phyloP scores from a whole-genome alignment of 2,329 filamentous ascomycete genomes.

The Aspergillus sp. region DNA sequence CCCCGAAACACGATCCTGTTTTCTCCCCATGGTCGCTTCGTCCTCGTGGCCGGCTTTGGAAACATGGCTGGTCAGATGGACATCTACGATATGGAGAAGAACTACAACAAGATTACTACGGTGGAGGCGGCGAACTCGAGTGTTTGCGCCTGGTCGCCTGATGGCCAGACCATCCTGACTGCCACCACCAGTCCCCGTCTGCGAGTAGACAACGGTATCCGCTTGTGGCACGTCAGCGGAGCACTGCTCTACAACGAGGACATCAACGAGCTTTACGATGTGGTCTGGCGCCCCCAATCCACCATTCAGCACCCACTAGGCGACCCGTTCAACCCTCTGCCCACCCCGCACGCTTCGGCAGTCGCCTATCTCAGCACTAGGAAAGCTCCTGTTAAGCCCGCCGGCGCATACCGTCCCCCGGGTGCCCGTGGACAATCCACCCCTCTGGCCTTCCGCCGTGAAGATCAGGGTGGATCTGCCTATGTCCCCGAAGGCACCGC shows the following conservation, averaged over 20 bases:
- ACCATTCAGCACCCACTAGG: constrained; percentile 60
- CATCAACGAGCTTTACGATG: constrained; percentile 90
- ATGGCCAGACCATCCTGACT: constrained; percentile 92
- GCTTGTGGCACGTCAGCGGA: constrained; percentile 90
- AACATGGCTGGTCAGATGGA: constrained; percentile 98
- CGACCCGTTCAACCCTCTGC: constrained; percentile 72
- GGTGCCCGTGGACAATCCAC: constrained; percentile 87
- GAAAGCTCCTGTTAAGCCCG: constrained; percentile 94
- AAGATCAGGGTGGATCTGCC: constrained; percentile 91
- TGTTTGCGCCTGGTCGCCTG: constrained; percentile 95
- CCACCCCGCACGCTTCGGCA: constrained; percentile 79
- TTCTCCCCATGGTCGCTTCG: constrained; percentile 89
- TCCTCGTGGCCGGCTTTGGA: constrained; percentile 92
- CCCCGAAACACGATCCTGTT: constrained; percentile 95
- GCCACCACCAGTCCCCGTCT: constrained; percentile 96
- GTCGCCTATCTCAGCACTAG: constrained; percentile 76
- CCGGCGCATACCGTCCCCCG: constrained; percentile 93
- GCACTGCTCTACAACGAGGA: constrained; percentile 93
- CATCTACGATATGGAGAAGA: constrained; percentile 92
- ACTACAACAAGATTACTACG: constrained; percentile 87
- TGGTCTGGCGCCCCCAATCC: constrained; percentile 78
- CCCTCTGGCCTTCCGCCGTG: constrained; percentile 92
- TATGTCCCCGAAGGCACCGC: constrained; percentile 78
- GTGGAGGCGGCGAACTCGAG: constrained; percentile 95
- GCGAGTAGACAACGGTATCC: constrained; percentile 93